Base-by-base conservation (phyloP, 2,329 filamentous ascomycete genomes). In the Atkinsonella hypoxylon region DNA sequence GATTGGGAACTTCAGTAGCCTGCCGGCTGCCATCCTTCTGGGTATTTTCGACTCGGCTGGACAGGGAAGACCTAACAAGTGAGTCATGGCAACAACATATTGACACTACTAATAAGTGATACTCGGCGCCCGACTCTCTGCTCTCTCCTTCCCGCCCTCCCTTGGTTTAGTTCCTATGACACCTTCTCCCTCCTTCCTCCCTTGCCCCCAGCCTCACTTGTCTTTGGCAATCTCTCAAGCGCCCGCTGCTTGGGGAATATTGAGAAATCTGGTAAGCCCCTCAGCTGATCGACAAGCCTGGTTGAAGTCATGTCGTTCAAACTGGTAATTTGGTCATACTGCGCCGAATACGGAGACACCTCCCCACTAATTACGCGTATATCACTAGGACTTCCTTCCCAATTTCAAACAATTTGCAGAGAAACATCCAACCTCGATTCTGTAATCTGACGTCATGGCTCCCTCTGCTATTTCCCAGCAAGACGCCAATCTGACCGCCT, bases 401-500 rank as follows among this genome's bases (percentile, higher is more conserved):
- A 36, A 12, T 10, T 36, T 9, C 15, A 15, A 36, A 6, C 34
- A 15, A 15, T 36, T n/a, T 17, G 2, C 17, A 36, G 34, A 2
- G 15, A 36, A 36, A 36, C 34, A 36, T 8, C 15, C 15, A 12
- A 36, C 15, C 4, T 12, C 34, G 7, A 36, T 15, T 12, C 34
- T 36, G 10, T 17, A 40, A 30, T 42, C 12, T n/a, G 13, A 36
- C 48, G 48, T 31, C 56, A 78, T 77, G 76, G 67, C 56, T 57
- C 75, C 75, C 55, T 70, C 74, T 41, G 73, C 69, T 39, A 62
- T 69, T 54, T 69, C 69, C 46, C 64, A 65, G 50, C 72, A 75
- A 56, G 73, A 76, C 47, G 57, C 73, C 56, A 71, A 77, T 64
- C 68, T 79, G 55, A 77, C 74, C 38, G 70, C 74, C 48, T 67